Evolutionary conservation across 768 basidiomycete genomes (phyloP), one percentile per base, ranked within the genome.

Genomic region (Leccinum variicolor): DNA sequence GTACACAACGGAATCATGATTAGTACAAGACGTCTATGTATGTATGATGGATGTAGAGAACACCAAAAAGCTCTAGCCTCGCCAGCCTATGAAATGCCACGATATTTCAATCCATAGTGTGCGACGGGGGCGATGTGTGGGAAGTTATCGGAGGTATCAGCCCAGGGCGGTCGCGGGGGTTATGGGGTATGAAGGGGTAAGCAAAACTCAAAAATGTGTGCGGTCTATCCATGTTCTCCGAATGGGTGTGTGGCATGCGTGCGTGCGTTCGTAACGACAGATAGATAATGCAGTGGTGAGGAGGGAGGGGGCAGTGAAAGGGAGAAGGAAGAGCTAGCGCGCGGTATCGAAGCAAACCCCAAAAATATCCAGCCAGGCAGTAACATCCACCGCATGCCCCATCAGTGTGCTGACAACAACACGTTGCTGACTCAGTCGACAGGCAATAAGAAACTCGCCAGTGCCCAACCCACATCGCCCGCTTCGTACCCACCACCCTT

Each of bases 371-470:
- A 54, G 17, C 48, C n/a, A 21, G 52, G 31, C 45, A 46, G 43
- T 29, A 56, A 41, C 53, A n/a, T 52, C 33, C 45, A 56, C 51
- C 50, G 26, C 51, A 31, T 49, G 52, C 25, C 45, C 50, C 41
- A 54, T 59, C 56, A 48, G 23, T 60, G 19, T 26, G 21, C 25
- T 47, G 23, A 14, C 23, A 47, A 23, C 46, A 55, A 53, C 52
- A 49, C 50, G 39, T 53, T 26, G 45, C 29, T 45, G 57, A 50
- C 34, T 68, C 62, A 71, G 60, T 78, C 79, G 57, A 85, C 64
- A 9, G 88, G 88, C 26, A 86, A 78, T 69, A 92, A 70, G 72
- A 91, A 93, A 69, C 90, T 92, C 34, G 90, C 90, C 60, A 93
- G 69, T 3, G 86, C 86, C 91, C 91, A 92, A 0, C 90, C 90